Percentiles rank a stretch among this genome's conserved stretches.
Evolutionary conservation across 176 grass and related monocot species (phyloP).

Genomic region (Phoenix dactylifera): DNA sequence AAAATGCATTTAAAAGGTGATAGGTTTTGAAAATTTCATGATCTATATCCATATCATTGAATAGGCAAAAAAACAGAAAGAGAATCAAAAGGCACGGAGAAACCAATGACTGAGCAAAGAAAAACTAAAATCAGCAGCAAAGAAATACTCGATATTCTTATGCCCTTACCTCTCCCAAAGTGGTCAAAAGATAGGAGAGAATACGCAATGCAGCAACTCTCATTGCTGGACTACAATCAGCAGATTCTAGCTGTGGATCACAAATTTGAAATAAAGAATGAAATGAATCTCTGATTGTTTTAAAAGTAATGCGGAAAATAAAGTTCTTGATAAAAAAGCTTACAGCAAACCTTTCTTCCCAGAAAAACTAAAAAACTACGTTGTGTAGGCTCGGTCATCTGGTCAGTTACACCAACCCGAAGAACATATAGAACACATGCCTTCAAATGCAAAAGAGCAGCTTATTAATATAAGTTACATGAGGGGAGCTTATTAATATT

Average conservation of each 20-base stretch:
- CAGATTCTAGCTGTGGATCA: slow-evolving; percentile 65
- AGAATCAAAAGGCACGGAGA: no score
- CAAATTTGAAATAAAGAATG: slow-evolving; percentile 12
- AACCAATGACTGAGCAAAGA: no score
- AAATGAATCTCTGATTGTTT: slow-evolving; percentile 5
- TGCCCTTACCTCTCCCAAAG: slow-evolving; percentile 66
- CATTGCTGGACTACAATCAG: slow-evolving; percentile 59
- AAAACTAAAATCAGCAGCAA: no score
- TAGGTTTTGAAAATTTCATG: no score
- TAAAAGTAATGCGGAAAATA: neutral
- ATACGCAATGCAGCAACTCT: slow-evolving; percentile 69
- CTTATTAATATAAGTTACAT: slow-evolving; percentile 7
- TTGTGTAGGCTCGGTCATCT: slow-evolving; percentile 79
- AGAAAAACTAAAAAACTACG: slow-evolving; percentile 81
- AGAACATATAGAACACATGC: slow-evolving; percentile 92
- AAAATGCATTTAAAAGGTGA: no score
- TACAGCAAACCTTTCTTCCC: slow-evolving; percentile 63
- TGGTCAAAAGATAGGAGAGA: slow-evolving; percentile 85
- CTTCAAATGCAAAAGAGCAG: slow-evolving; percentile 40
- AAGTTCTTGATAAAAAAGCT: slow-evolving; percentile 1
- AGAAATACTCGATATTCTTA: neutral
- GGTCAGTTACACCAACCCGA: slow-evolving; percentile 85
- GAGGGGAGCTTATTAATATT: slow-evolving; percentile 20
- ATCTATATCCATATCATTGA: no score
- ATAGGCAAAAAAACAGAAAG: no score